A percentile compares a stretch with the other conserved stretches of the same genome.
Evolutionary conservation across 192 early-diverging fungal genomes (phyloP).

Genomic region (Neocallimastix lanati): DNA sequence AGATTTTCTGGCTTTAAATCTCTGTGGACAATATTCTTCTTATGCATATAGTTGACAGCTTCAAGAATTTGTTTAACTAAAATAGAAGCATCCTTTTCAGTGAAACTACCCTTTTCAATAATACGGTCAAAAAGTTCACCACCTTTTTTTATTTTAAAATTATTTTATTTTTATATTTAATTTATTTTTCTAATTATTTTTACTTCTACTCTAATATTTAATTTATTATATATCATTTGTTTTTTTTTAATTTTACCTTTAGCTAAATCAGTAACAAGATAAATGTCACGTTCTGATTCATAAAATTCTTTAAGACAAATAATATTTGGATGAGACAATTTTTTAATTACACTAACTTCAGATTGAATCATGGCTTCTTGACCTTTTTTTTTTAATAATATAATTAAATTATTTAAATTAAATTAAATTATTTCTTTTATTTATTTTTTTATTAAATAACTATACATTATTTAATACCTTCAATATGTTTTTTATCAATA

Average conservation of each 20-base stretch:
- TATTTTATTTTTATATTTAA: too few species aligned
- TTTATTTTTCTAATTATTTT: too few species aligned
- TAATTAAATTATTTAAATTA: background rate
- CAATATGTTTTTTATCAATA: constrained; percentile 51
- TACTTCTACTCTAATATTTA: too few species aligned
- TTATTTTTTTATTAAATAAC: constrained; percentile 17
- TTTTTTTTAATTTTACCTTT: constrained; percentile 7
- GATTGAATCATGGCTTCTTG: constrained; percentile 35
- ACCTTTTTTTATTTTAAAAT: constrained; percentile 11
- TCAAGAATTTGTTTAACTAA: constrained; percentile 20
- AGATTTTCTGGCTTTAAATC: constrained; percentile 41
- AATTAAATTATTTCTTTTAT: background rate
- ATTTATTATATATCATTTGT: too few species aligned
- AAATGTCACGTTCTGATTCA: background rate
- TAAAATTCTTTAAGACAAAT: background rate
- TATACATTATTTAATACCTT: constrained; percentile 7
- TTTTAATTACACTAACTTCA: background rate
- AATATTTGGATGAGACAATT: background rate
- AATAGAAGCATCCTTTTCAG: constrained; percentile 22
- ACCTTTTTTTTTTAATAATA: constrained; percentile 10
- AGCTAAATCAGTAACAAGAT: constrained; percentile 18
- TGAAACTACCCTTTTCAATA: constrained; percentile 20
- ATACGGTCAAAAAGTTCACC: constrained; percentile 41
- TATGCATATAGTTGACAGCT: constrained; percentile 27
- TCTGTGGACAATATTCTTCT: constrained; percentile 18